phyloP scores from a whole-genome alignment of 441 rosid species.

The Rhodomyrtus psidioides region DNA sequence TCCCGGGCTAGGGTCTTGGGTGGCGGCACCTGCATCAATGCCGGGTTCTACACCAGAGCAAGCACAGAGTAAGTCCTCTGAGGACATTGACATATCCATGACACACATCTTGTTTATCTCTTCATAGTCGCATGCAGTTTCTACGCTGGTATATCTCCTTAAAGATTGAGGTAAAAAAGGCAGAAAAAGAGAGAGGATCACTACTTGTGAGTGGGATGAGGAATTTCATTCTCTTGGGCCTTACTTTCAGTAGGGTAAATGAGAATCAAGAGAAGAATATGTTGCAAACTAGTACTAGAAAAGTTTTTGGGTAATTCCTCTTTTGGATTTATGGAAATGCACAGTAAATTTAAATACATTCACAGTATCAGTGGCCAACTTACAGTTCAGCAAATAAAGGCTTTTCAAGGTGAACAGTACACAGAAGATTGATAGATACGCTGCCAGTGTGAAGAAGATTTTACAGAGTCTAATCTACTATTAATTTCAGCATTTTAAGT shows the following conservation, averaged over 20 bases:
- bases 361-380: background rate
- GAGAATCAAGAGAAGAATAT: background rate
- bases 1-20: constrained; percentile 84
- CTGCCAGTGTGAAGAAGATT: background rate
- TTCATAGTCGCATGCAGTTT: background rate
- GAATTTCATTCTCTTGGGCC: background rate
- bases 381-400: background rate
- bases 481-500: background rate
- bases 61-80: constrained; percentile 39
- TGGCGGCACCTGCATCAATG: constrained; percentile 84
- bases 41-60: constrained; percentile 89
- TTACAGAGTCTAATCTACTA: background rate
- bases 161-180: background rate
- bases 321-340: background rate
- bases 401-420: background rate
- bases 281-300: background rate
- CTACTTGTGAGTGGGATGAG: background rate
- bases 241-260: background rate
- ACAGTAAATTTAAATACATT: background rate
- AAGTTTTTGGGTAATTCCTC: background rate
- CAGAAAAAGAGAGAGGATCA: background rate
- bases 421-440: background rate
- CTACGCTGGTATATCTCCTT: background rate
- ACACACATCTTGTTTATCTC: background rate
- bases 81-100: background rate